These are phyloP conservation scores for Penicillium sp. DNA, from an alignment of 2,329 filamentous ascomycete species.

Conservation along the genomic window DNA sequence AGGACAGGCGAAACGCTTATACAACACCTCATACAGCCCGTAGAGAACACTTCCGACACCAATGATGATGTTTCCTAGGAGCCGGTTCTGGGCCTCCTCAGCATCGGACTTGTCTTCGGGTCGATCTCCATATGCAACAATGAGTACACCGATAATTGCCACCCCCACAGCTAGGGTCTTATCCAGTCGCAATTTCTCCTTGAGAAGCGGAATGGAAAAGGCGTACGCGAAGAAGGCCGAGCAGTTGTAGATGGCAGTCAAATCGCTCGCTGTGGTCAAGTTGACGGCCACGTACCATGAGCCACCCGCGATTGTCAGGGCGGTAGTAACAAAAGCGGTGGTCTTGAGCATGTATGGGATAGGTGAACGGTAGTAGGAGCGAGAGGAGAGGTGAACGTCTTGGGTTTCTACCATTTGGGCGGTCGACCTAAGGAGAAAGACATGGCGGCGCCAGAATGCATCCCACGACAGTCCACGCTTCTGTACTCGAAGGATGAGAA, in stretches of 20 bases:
- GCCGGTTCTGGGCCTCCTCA: slow-evolving; percentile 59
- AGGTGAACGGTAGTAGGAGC: slow-evolving; percentile 44
- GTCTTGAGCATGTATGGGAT: slow-evolving; percentile 70
- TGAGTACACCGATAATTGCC: slow-evolving; percentile 80
- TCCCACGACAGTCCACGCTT: slow-evolving; percentile 73
- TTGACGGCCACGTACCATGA: slow-evolving; percentile 96
- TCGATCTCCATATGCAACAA: slow-evolving; percentile 90
- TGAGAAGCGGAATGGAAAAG: slow-evolving; percentile 83
- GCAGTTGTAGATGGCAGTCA: slow-evolving; percentile 99
- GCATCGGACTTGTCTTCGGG: slow-evolving; percentile 48
- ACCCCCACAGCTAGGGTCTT: slow-evolving; percentile 83
- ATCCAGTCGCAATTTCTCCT: slow-evolving; percentile 74
- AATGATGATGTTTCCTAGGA: slow-evolving; percentile 86
- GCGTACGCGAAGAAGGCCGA: slow-evolving; percentile 98
- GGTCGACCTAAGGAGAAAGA: slow-evolving; percentile 58
- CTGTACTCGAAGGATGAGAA: slow-evolving; percentile 72
- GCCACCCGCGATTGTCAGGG: slow-evolving; percentile 81
- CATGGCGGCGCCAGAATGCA: slow-evolving; percentile 74
- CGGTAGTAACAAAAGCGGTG: slow-evolving; percentile 74
- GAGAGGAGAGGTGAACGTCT: slow-evolving; percentile 57
- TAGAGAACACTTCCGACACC: slow-evolving; percentile 87
- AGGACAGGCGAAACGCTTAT: slow-evolving; percentile 88
- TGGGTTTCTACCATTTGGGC: slow-evolving; percentile 81
- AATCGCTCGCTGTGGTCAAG: slow-evolving; percentile 83
- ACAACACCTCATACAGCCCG: slow-evolving; percentile 93